These are phyloP conservation scores for Ophiostoma montium DNA, from an alignment of 2,329 filamentous ascomycete genomes.

Conservation along the genomic window DNA sequence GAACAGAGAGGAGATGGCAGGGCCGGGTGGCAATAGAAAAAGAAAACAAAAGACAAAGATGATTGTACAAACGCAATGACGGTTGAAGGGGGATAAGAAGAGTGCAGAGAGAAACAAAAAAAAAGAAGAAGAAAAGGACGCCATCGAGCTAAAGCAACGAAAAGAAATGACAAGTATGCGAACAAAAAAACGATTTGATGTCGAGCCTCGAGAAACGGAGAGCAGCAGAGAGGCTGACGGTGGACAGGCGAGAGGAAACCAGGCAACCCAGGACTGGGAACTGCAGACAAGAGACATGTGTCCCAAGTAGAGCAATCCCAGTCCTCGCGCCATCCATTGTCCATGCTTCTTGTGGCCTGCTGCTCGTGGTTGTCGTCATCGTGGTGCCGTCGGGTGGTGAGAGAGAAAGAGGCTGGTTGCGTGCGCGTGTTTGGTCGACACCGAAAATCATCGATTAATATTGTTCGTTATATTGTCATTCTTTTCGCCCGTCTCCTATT, in stretches of 20 bases:
- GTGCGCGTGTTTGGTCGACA: conserved; percentile 1
- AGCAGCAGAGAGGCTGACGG: too few species aligned
- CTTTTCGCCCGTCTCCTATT: not conserved
- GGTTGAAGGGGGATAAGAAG: not conserved
- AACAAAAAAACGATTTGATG: not conserved
- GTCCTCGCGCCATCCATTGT: not conserved
- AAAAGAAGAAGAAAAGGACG: not conserved
- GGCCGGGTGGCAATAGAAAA: not conserved
- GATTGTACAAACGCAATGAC: not conserved
- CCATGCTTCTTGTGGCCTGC: not conserved
- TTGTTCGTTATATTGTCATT: conserved; percentile 4
- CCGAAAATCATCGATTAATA: conserved; percentile 4
- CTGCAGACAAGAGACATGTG: too few species aligned
- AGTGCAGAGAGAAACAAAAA: not conserved
- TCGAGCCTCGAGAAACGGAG: not conserved
- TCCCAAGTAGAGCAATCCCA: too few species aligned
- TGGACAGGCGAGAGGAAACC: too few species aligned
- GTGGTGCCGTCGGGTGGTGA: not conserved
- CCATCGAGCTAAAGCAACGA: not conserved
- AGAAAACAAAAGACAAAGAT: not conserved
- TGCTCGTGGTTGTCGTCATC: not conserved
- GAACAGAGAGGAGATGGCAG: not conserved
- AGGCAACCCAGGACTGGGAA: too few species aligned
- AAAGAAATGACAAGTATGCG: not conserved
- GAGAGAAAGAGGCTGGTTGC: not conserved